Percentiles rank a stretch among this genome's conserved stretches.
Evolutionary conservation across 176 grass and related monocot genomes (phyloP).

Genomic region (Paspalum notatum): DNA sequence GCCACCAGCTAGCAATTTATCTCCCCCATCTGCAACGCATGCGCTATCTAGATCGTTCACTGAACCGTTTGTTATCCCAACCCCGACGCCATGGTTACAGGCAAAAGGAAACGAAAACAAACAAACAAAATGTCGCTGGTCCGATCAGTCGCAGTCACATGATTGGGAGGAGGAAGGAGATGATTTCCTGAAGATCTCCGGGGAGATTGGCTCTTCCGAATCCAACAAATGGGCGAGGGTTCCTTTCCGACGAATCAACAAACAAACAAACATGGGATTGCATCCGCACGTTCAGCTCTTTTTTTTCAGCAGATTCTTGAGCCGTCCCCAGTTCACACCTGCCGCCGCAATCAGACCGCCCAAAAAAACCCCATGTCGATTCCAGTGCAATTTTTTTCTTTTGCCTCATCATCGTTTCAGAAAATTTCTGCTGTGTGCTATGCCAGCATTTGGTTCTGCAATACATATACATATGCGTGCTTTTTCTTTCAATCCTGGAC

Average conservation of each 20-base stretch:
- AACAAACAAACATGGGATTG: not conserved
- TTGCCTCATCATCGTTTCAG: too few species aligned
- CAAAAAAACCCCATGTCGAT: not conserved
- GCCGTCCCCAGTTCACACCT: slow-evolving; percentile 35
- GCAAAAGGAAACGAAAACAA: too few species aligned
- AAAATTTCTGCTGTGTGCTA: not conserved
- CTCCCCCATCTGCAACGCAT: not conserved
- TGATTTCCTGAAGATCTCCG: not conserved
- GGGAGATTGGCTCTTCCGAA: not conserved
- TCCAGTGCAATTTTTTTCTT: slow-evolving; percentile 4
- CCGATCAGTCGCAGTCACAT: not conserved
- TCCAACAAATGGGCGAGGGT: not conserved
- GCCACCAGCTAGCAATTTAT: not conserved
- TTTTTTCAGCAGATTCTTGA: slow-evolving; percentile 28
- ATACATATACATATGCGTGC: too few species aligned
- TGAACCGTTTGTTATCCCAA: not conserved
- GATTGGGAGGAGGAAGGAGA: not conserved
- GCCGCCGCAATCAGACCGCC: not conserved
- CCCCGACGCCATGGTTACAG: too few species aligned
- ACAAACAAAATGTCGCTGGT: too few species aligned
- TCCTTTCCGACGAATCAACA: not conserved
- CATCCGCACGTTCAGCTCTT: not conserved
- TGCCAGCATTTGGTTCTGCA: not conserved
- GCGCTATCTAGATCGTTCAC: not conserved
- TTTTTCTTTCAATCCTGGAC: not conserved